phyloP scores from a whole-genome alignment of 169 alveolate species.

The Cryptosporidium muris region DNA sequence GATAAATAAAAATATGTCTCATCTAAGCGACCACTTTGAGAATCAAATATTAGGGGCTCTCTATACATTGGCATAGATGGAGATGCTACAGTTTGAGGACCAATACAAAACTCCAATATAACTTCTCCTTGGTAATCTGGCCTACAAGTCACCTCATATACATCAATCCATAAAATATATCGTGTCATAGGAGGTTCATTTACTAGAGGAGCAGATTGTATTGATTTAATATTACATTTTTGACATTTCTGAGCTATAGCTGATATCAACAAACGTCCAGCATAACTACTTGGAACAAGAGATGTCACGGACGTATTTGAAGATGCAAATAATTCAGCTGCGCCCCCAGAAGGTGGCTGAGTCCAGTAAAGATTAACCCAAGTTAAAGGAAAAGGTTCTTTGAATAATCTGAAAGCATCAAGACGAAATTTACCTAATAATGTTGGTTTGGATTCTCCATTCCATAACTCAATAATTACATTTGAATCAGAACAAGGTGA shows the following conservation, averaged over 20 bases:
- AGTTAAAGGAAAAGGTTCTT: constrained; percentile 77
- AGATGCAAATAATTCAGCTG: constrained; percentile 67
- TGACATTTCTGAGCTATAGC: constrained; percentile 59
- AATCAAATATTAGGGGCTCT: constrained; percentile 74
- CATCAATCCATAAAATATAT: constrained; percentile 76
- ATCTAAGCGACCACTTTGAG: constrained; percentile 81
- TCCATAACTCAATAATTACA: constrained; percentile 76
- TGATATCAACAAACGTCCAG: constrained; percentile 60
- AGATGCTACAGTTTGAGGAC: constrained; percentile 74
- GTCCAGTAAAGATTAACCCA: constrained; percentile 84
- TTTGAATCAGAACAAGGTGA: constrained; percentile 79
- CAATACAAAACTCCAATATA: constrained; percentile 75
- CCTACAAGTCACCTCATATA: constrained; percentile 77
- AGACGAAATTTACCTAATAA: constrained; percentile 76
- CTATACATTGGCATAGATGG: constrained; percentile 64
- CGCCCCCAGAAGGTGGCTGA: constrained; percentile 77
- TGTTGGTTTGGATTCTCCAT: constrained; percentile 79
- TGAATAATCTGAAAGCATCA: constrained; percentile 78
- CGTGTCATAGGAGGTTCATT: constrained; percentile 78
- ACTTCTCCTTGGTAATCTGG: constrained; percentile 67
- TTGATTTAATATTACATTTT: constrained; percentile 33
- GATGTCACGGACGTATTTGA: constrained; percentile 55
- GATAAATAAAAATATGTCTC: constrained; percentile 78
- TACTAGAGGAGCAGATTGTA: constrained; percentile 50
- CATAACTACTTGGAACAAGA: constrained; percentile 52